phyloP scores from a whole-genome alignment of 2,329 filamentous ascomycete genomes.

The Aspergillus spinulosporus region DNA sequence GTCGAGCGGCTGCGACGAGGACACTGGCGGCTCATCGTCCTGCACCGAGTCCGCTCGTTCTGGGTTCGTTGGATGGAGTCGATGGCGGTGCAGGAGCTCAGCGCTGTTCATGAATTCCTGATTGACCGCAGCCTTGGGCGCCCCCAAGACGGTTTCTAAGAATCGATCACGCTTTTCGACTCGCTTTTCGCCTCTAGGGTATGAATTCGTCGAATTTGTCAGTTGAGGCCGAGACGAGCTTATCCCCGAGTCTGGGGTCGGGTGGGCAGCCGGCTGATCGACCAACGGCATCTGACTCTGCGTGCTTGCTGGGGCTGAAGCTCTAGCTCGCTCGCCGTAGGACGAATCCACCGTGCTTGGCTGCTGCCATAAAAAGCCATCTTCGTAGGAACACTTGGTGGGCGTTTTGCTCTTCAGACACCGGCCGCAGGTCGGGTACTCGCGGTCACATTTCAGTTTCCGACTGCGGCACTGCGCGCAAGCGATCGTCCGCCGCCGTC shows the following conservation, averaged over 20 bases:
- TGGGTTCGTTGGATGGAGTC: constrained; percentile 19
- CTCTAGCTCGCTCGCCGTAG: constrained; percentile 29
- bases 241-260: constrained; percentile 35
- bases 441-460: constrained; percentile 46
- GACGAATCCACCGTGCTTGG: constrained; percentile 35
- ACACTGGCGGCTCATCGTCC: constrained; percentile 26
- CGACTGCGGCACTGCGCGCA: constrained; percentile 45
- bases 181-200: constrained; percentile 12
- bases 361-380: constrained; percentile 43
- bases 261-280: constrained; percentile 27
- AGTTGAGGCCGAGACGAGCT: constrained; percentile 28
- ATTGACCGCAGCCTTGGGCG: constrained; percentile 35
- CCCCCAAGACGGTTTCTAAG: constrained; percentile 37
- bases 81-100: constrained; percentile 31
- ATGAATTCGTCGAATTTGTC: constrained; percentile 9
- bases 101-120: constrained; percentile 32
- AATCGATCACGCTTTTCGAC: constrained; percentile 33
- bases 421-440: constrained; percentile 42
- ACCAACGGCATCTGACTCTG: constrained; percentile 21
- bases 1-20: constrained; percentile 35
- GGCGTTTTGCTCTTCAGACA: constrained; percentile 41
- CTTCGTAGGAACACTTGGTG: constrained; percentile 41
- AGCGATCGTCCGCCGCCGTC: constrained; percentile 43
- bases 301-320: background rate
- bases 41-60: constrained; percentile 11